Percentiles rank a stretch among this genome's conserved stretches.
phyloP scores from a whole-genome alignment of 2,329 filamentous ascomycete genomes.

The Alternaria gaisen region DNA sequence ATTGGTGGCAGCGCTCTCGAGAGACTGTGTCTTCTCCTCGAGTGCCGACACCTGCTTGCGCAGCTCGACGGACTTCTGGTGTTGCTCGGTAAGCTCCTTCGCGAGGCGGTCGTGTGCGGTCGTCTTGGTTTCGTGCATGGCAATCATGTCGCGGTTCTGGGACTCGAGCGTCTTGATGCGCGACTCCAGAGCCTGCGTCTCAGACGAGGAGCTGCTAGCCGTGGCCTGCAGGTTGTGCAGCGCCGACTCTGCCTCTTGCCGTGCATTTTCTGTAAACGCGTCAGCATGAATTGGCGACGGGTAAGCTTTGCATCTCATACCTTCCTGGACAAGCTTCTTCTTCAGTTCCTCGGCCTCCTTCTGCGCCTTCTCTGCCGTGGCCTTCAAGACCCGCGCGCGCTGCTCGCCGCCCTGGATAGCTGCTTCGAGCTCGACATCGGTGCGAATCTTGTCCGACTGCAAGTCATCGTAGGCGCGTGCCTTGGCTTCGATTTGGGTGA shows the following conservation, averaged over 20 bases:
- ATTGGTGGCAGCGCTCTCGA: slow-evolving; percentile 79
- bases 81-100: slow-evolving; percentile 85
- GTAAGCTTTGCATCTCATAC: slow-evolving; percentile 59
- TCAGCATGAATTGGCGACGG: slow-evolving; percentile 20
- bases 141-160: slow-evolving; percentile 89
- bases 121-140: slow-evolving; percentile 89
- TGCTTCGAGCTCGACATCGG: slow-evolving; percentile 93
- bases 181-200: slow-evolving; percentile 78
- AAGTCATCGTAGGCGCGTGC: slow-evolving; percentile 83
- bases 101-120: slow-evolving; percentile 85
- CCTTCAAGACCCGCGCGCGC: slow-evolving; percentile 82
- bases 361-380: slow-evolving; percentile 80
- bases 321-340: slow-evolving; percentile 82
- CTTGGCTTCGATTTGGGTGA: slow-evolving; percentile 78
- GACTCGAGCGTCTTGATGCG: slow-evolving; percentile 88
- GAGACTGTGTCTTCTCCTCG: slow-evolving; percentile 83
- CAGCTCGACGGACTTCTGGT: slow-evolving; percentile 85
- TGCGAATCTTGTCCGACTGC: slow-evolving; percentile 85
- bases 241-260: slow-evolving; percentile 81
- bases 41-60: slow-evolving; percentile 82
- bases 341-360: slow-evolving; percentile 84
- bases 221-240: slow-evolving; percentile 80
- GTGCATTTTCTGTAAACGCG: slow-evolving; percentile 70
- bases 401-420: slow-evolving; percentile 84
- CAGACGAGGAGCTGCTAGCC: slow-evolving; percentile 74